Conservation (phyloP, 345 rosid genomes). For the Populus deltoides region DNA sequence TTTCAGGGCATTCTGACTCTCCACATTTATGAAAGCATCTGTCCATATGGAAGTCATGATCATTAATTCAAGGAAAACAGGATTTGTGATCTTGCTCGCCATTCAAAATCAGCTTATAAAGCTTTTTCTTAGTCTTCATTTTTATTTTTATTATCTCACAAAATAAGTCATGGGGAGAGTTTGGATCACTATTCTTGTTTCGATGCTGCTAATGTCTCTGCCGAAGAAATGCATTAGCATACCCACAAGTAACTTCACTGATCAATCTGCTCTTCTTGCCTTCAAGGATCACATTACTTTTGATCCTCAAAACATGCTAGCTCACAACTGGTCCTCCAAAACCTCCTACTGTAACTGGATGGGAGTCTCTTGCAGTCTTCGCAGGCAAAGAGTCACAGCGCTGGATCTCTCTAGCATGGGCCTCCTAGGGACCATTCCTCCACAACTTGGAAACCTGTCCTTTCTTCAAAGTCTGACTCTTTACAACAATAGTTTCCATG, state of each 20-base stretch:
- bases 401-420: neutral
- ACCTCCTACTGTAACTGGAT: slow-evolving; percentile 12
- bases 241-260: neutral
- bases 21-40: no score
- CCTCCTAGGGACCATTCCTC: neutral
- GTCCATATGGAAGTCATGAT: no score
- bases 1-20: no score
- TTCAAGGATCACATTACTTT: neutral
- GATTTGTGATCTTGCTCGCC: no score
- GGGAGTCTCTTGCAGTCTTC: neutral
- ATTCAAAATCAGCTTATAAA: no score
- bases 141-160: no score
- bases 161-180: neutral
- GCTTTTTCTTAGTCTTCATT: no score
- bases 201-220: neutral
- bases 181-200: neutral
- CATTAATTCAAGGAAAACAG: no score
- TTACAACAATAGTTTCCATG: neutral
- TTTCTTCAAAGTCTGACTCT: neutral
- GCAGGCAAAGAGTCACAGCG: neutral
- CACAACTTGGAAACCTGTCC: neutral
- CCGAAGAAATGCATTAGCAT: neutral
- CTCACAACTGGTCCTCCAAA: neutral
- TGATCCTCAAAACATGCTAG: slow-evolving; percentile 10
- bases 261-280: slow-evolving; percentile 11